Base-by-base conservation (phyloP, 768 basidiomycete genomes). In the Rhizopogon rudus region DNA sequence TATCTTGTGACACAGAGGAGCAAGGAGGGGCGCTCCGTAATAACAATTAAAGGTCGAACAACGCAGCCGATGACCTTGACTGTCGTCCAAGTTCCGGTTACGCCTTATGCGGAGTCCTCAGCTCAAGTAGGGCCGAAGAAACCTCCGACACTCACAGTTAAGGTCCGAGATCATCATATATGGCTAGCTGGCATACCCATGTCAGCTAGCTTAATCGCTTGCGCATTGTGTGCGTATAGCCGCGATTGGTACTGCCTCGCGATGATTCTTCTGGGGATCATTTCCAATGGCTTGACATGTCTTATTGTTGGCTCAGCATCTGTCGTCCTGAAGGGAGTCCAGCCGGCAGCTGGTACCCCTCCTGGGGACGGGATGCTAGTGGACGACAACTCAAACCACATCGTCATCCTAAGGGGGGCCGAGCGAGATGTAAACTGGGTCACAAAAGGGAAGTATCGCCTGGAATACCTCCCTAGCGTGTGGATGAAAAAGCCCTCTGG, bases 1-100 rank as follows among this genome's bases (percentile, higher is more conserved):
- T 72, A 52, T 84, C 86, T 71, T 77, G 81, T 20, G 3, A 51
- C 57, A 14, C 51, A 59, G 37, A 44, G 48, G 7, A 61, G 62
- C 37, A 29, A 17, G 13, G 35, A 20, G 0, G 8, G 12, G 16
- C 22, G 16, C 2, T 1, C 40, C 16, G 12, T 6, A 14, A 46
- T 60, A 37, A 16, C 12, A n/a, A 52, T 69, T 42, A 0, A 10
- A 1, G 52, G n/a, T 29, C 17, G 37, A 37, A 58, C 58, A 16
- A 52, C 51, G 1, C 35, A 12, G 1, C 9, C 28, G 13, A 59
- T 25, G 5, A 33, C 52, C 3, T 54, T 67, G 43, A 57, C 63
- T 5, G 20, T 69, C 2, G 40, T 67, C 17, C 45, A 54, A 5
- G 50, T 66, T 20, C 45, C 54, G 37, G 20, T 8, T 12, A 49